Conservation (phyloP, 495 filamentous ascomycete species). For the Xanthoparmelia taractica region DNA sequence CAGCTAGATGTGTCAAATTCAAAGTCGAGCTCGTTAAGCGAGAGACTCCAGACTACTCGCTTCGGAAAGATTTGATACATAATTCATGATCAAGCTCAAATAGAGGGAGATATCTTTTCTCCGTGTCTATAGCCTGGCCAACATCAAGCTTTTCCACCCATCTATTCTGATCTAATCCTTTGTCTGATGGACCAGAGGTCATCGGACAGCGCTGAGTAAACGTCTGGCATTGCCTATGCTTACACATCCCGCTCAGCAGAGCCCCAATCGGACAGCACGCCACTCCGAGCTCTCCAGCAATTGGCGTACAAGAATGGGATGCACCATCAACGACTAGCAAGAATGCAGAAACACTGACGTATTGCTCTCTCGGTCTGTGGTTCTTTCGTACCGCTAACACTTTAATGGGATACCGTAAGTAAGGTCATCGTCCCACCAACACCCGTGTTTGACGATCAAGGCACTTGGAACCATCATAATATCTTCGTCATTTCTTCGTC, state of each 20-base stretch:
- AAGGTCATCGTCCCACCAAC: background rate
- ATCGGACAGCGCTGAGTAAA: background rate
- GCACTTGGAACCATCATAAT: constrained; percentile 48
- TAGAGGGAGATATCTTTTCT: no score
- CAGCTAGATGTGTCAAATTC: no score
- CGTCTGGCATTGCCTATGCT: background rate
- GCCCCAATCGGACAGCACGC: constrained; percentile 6
- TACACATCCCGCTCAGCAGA: background rate
- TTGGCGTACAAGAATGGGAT: constrained; percentile 12
- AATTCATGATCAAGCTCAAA: no score
- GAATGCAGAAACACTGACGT: constrained; percentile 37
- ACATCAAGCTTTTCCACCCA: no score
- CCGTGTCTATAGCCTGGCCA: no score
- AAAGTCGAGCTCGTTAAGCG: no score
- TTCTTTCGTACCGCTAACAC: background rate
- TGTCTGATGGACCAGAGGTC: background rate
- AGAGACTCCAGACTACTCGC: no score
- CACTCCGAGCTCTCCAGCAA: constrained; percentile 17
- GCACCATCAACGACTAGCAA: background rate
- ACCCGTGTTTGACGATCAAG: constrained; percentile 5
- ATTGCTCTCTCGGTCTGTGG: background rate
- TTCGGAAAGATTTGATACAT: no score
- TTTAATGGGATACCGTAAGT: background rate
- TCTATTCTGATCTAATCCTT: no score
- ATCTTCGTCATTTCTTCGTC: constrained; percentile 66